Evolutionary conservation across 2,329 filamentous ascomycete species (phyloP).

Genomic region (Keithomyces neogunnii): DNA sequence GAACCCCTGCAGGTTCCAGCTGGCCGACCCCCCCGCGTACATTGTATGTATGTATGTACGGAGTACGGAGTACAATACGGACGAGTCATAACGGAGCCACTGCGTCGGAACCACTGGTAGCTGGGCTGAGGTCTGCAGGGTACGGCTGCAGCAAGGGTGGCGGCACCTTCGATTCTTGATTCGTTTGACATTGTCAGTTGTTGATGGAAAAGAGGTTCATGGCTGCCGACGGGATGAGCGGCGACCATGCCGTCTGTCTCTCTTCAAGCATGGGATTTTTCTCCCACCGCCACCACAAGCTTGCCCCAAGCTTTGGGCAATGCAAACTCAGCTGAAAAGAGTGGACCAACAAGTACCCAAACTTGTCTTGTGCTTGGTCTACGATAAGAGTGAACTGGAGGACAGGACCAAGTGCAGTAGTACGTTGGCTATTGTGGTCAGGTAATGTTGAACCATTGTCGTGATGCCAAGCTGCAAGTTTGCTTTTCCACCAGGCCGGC

Average conservation of each 20-base stretch:
- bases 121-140: neutral
- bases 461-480: too few relatives aligned
- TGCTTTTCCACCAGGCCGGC: too few relatives aligned
- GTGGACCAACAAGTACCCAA: too few relatives aligned
- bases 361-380: too few relatives aligned
- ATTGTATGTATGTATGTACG: too few relatives aligned
- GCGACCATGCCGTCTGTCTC: neutral
- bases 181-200: neutral
- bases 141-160: neutral
- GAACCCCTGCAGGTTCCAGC: neutral
- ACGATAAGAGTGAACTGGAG: too few relatives aligned
- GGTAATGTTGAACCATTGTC: too few relatives aligned
- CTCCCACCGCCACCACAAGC: too few relatives aligned
- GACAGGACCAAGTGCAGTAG: too few relatives aligned
- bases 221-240: neutral
- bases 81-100: neutral
- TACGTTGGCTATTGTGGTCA: too few relatives aligned
- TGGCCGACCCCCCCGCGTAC: neutral
- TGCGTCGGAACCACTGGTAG: slow-evolving; percentile 1
- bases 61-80: neutral
- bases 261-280: neutral
- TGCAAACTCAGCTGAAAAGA: too few relatives aligned
- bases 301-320: too few relatives aligned
- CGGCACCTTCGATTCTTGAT: neutral
- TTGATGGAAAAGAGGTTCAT: neutral